Evolutionary conservation across 2,329 filamentous ascomycete species (phyloP).

Genomic region (Talaromyces verruculosus): DNA sequence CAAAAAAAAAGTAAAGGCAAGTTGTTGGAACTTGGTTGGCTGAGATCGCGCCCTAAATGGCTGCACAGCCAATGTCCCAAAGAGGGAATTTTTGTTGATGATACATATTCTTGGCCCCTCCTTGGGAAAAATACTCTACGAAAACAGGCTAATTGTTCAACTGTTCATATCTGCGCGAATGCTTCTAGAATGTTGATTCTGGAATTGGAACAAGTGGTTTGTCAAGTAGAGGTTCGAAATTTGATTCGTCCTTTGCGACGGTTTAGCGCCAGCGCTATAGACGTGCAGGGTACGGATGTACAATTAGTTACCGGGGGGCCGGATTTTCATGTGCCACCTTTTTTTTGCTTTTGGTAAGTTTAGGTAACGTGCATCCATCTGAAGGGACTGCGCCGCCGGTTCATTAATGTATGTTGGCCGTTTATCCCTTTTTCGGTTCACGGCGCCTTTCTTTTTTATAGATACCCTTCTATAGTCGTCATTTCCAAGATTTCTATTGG

Average conservation of each 20-base stretch:
- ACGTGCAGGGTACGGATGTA: not conserved
- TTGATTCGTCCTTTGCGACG: not conserved
- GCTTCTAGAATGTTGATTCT: not conserved
- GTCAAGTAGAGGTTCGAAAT: not conserved
- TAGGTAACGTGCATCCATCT: not conserved
- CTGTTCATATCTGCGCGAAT: not conserved
- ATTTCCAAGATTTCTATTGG: not conserved
- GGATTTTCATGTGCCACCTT: not conserved
- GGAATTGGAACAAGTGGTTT: not conserved
- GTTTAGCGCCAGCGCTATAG: not conserved
- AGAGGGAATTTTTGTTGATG: not conserved
- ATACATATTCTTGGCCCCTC: not conserved
- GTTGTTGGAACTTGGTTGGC: not conserved
- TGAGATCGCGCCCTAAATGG: not conserved
- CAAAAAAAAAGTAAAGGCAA: not conserved
- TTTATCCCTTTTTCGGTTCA: not conserved
- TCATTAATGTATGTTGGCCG: not conserved
- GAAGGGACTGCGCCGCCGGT: not conserved
- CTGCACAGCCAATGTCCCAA: not conserved
- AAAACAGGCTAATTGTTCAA: not conserved
- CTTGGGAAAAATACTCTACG: not conserved
- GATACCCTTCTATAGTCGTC: not conserved
- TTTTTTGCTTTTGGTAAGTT: not conserved
- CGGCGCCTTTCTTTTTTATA: not conserved
- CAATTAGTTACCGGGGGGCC: slow-evolving; percentile 2